Base-by-base conservation (phyloP, 108 stramenopile genomes). In the Epithemia pelagica region DNA sequence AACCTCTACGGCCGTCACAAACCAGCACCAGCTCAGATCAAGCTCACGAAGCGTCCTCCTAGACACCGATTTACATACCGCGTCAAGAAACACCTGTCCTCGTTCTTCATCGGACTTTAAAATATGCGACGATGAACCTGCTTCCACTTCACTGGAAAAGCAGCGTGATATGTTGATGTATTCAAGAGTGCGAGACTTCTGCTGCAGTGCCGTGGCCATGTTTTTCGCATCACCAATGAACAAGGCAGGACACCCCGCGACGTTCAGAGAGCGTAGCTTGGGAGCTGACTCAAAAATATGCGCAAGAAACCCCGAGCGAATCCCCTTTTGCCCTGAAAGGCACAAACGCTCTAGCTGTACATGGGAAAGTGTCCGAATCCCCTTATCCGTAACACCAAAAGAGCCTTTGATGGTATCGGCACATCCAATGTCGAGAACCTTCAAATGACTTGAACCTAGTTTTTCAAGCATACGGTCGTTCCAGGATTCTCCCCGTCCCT, bases 301-400 rank as follows among this genome's bases (percentile, higher is more conserved):
- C 5, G 37, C 5, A 46, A 46, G 10, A 46, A 46, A 15, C 15
- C 37, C 37, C 15, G 37, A 15, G 15, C 15, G 5, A 15, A 46
- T 46, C 10, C 37, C 37, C 37, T 46, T 46, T 46, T 57, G 56
- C 21, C 56, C 56, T 57, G 56, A 57, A 5, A 57, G 56, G 21
- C 26, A 26, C 21, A 57, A n/a, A 18, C n/a, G 7, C 21, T 26
- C 56, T 3, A 57, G 26, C 56, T 57, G 7, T 21, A n/a, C n/a
- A 5, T 27, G 5, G 56, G 56, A 57, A 7, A 57, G 56, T 21
- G 25, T 18, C n/a, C 25, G 25, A 21, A 57, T 23, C 26, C 56
- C 56, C 22, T 7, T 57, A 26, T 57, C 56, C 25, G 56, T 57
- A 3, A 57, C 56, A 46, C 37, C 37, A 15, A 15, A 10, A 18